Percentiles rank a stretch among this genome's conserved stretches.
phyloP scores from a whole-genome alignment of 352 stramenopile genomes.

The Globisporangium iwayamae region DNA sequence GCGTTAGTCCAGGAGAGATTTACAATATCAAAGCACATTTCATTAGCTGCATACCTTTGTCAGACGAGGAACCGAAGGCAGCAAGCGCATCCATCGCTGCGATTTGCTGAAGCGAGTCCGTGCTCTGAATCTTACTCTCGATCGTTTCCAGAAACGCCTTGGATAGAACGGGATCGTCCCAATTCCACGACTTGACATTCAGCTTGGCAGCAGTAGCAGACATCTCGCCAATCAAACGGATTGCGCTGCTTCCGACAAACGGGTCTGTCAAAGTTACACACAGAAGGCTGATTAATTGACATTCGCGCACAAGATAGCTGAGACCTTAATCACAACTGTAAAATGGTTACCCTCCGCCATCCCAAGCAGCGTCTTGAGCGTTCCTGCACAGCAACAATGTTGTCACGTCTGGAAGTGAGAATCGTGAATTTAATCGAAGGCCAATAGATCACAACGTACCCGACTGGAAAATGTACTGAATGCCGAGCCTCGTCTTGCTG shows the following conservation, averaged over 20 bases:
- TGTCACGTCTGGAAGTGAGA: background rate
- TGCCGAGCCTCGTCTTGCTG: constrained; percentile 56
- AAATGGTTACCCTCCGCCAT: constrained; percentile 62
- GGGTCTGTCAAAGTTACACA: constrained; percentile 38
- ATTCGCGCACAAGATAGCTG: background rate
- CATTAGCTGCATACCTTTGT: constrained; percentile 51
- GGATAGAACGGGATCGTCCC: constrained; percentile 63
- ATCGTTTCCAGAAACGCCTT: constrained; percentile 79
- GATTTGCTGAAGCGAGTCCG: constrained; percentile 68
- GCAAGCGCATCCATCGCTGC: constrained; percentile 81
- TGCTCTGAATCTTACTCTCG: constrained; percentile 61
- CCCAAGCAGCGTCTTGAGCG: constrained; percentile 51
- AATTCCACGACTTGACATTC: constrained; percentile 73
- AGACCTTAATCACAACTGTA: background rate
- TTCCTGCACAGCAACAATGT: constrained; percentile 32
- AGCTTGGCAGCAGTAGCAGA: constrained; percentile 62
- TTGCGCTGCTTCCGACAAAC: constrained; percentile 69
- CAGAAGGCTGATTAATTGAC: background rate
- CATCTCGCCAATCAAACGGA: constrained; percentile 78
- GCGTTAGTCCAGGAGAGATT: background rate
- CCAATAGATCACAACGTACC: constrained; percentile 29
- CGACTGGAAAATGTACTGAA: constrained; percentile 76
- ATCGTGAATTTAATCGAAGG: background rate
- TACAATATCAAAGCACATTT: background rate
- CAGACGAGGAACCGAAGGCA: constrained; percentile 72